A percentile compares a stretch with the other conserved stretches of the same genome.
These are phyloP conservation scores for Perkinsus chesapeaki DNA, from an alignment of 169 alveolate genomes.

Conservation along the genomic window DNA sequence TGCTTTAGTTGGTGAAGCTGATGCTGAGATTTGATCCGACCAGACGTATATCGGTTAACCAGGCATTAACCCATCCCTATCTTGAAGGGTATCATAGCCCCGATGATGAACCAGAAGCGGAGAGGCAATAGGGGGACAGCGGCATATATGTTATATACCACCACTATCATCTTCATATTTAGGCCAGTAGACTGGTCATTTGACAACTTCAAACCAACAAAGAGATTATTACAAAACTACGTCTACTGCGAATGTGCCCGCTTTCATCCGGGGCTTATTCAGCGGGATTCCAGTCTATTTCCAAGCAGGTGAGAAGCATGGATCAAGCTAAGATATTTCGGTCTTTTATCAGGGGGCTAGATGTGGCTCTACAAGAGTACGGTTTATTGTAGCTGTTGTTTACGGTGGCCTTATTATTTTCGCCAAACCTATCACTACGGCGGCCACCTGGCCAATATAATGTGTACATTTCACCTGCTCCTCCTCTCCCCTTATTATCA, in stretches of 20 bases:
- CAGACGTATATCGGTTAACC: slow-evolving; percentile 72
- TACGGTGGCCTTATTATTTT: too few relatives aligned
- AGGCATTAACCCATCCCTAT: slow-evolving; percentile 74
- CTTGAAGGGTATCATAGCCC: slow-evolving; percentile 64
- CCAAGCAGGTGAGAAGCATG: background rate
- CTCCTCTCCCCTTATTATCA: too few relatives aligned
- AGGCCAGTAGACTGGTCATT: slow-evolving; percentile 72
- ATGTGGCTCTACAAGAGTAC: background rate
- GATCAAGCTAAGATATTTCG: background rate
- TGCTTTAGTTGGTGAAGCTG: slow-evolving; percentile 42
- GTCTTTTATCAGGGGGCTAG: background rate
- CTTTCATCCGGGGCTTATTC: slow-evolving; percentile 55
- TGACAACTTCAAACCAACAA: slow-evolving; percentile 74
- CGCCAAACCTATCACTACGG: too few relatives aligned
- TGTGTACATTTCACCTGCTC: too few relatives aligned
- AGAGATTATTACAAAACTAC: slow-evolving; percentile 60
- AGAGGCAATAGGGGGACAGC: background rate
- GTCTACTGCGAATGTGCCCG: slow-evolving; percentile 65
- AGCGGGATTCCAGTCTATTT: slow-evolving; percentile 20
- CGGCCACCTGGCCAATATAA: too few relatives aligned
- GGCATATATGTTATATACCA: slow-evolving; percentile 20
- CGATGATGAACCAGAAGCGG: slow-evolving; percentile 66
- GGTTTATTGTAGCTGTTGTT: background rate
- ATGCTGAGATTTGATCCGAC: slow-evolving; percentile 69
- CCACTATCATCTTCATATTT: background rate